These are phyloP conservation scores for Phytophthora multivora DNA, from an alignment of 352 stramenopile species.

Conservation along the genomic window DNA sequence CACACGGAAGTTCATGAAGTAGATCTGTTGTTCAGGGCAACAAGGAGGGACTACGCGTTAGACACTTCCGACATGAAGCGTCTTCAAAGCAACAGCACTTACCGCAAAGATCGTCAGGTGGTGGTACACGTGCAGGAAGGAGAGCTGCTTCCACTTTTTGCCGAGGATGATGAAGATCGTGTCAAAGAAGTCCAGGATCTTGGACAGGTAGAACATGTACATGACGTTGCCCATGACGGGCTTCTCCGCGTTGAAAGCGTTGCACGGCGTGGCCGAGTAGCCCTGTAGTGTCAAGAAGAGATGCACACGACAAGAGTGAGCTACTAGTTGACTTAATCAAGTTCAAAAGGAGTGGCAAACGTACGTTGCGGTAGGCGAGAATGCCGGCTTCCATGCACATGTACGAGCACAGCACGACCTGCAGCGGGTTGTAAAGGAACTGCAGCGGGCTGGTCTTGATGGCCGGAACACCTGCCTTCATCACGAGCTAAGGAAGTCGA, in stretches of 20 bases:
- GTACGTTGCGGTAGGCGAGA: constrained; percentile 90
- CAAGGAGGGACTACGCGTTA: constrained; percentile 7
- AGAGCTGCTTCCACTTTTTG: constrained; percentile 98
- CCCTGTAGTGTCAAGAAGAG: constrained; percentile 22
- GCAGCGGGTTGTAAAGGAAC: constrained; percentile 97
- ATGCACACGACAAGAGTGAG: background rate
- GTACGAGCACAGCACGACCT: constrained; percentile 96
- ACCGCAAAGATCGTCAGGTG: constrained; percentile 96
- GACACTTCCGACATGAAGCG: background rate
- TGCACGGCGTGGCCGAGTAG: constrained; percentile 94
- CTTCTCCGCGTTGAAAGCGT: constrained; percentile 87
- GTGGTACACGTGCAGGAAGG: constrained; percentile 98
- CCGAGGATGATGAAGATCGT: constrained; percentile 98
- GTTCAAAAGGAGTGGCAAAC: constrained; percentile 5
- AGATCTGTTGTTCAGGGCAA: constrained; percentile 64
- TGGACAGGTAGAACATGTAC: constrained; percentile 99
- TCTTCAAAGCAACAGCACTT: constrained; percentile 3
- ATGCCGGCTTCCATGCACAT: constrained; percentile 95
- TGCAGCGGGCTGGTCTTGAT: constrained; percentile 88
- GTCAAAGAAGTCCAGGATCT: constrained; percentile 93
- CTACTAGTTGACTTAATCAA: background rate
- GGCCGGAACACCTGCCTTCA: constrained; percentile 73
- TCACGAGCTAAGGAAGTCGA: constrained; percentile 39
- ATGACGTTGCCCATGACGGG: constrained; percentile 95
- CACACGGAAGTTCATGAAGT: constrained; percentile 94